These are phyloP conservation scores for Pythium scleroteichum DNA, from an alignment of 352 stramenopile species.

Conservation along the genomic window DNA sequence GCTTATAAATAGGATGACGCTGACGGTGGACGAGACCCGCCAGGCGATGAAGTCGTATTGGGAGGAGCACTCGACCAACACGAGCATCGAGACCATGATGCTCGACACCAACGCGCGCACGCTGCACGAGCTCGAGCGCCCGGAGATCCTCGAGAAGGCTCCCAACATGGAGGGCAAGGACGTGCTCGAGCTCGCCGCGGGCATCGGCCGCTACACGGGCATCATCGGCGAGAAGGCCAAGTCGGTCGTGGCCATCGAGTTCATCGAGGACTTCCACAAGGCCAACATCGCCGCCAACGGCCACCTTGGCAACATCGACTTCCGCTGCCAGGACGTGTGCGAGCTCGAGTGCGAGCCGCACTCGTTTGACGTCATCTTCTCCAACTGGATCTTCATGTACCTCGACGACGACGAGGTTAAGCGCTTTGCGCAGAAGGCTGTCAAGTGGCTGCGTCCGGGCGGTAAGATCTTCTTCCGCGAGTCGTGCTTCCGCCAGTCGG, in stretches of 20 bases:
- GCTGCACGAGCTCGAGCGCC: conserved; percentile 74
- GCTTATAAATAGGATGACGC: conserved; percentile 38
- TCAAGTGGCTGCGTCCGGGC: conserved; percentile 33
- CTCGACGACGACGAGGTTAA: conserved; percentile 32
- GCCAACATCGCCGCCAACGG: conserved; percentile 32
- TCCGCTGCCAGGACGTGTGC: conserved; percentile 70
- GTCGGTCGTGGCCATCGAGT: conserved; percentile 34
- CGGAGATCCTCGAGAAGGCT: conserved; percentile 74
- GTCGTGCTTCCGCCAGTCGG: conserved; percentile 37
- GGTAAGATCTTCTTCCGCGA: conserved; percentile 39
- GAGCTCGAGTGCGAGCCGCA: conserved; percentile 49
- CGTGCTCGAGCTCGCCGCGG: conserved; percentile 35
- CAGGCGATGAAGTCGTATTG: conserved; percentile 83
- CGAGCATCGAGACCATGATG: conserved; percentile 84
- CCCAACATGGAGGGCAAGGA: conserved; percentile 42
- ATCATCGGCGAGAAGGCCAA: conserved; percentile 31
- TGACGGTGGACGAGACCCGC: conserved; percentile 47
- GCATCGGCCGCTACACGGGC: conserved; percentile 36
- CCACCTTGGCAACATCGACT: conserved; percentile 59
- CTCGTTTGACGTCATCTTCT: conserved; percentile 47
- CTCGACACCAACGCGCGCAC: conserved; percentile 77
- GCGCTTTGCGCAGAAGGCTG: conserved; percentile 28
- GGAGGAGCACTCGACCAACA: conserved; percentile 66
- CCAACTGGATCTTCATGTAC: conserved; percentile 42
- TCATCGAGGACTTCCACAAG: conserved; percentile 62